Percentiles rank a stretch among this genome's conserved stretches.
phyloP scores from a whole-genome alignment of 2,329 filamentous ascomycete species.

The Thermomyces lanuginosus region DNA sequence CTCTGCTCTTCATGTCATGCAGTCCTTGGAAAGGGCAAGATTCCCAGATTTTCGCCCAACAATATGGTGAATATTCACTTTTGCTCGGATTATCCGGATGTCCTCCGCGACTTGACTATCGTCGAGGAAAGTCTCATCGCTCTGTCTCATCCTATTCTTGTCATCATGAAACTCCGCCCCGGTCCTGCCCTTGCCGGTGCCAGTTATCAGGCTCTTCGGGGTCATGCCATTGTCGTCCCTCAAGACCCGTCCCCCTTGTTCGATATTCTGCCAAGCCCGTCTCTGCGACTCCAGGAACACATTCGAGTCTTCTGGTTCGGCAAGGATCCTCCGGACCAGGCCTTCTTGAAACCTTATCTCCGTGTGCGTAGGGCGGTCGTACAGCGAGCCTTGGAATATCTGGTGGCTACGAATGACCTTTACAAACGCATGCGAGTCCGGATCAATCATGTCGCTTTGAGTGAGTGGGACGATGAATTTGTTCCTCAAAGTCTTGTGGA shows the following conservation, averaged over 20 bases:
- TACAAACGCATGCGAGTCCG: conserved; percentile 3
- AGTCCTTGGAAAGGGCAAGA: no score
- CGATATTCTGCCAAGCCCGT: conserved; percentile 5
- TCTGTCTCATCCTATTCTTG: conserved; percentile 3
- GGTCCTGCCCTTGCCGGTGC: neutral
- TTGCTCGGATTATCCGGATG: conserved; percentile 4
- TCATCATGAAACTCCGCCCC: conserved; percentile 5
- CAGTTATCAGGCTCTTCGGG: conserved; percentile 4
- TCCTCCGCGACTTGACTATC: conserved; percentile 4
- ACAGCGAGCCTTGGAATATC: conserved; percentile 3
- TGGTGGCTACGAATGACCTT: conserved; percentile 4
- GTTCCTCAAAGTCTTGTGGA: neutral
- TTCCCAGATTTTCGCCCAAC: conserved; percentile 5
- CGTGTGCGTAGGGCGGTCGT: conserved; percentile 4
- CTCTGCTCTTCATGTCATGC: no score
- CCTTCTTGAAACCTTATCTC: conserved; percentile 4
- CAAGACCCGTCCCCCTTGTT: conserved; percentile 7
- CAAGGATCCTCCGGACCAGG: neutral
- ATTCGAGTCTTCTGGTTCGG: conserved; percentile 6
- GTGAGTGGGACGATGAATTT: neutral
- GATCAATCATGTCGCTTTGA: neutral
- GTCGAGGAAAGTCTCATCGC: conserved; percentile 4
- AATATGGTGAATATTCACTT: conserved; percentile 7
- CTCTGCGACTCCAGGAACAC: neutral
- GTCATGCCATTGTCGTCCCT: conserved; percentile 7